A percentile compares a stretch with the other conserved stretches of the same genome.
Conservation (phyloP, 2,329 filamentous ascomycete species). For the Coniella lustricola region DNA sequence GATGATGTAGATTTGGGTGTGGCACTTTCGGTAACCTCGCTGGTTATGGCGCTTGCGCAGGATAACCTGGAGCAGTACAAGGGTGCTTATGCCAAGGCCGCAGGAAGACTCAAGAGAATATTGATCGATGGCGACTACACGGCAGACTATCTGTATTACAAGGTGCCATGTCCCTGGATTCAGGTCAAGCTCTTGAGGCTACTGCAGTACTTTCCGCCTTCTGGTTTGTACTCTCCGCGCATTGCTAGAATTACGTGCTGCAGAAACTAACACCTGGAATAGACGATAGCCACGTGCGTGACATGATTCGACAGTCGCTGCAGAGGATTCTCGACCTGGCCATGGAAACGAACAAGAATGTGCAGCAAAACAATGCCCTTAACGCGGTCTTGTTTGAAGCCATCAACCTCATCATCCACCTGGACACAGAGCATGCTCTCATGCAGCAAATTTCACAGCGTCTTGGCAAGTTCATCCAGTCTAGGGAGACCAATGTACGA, state of each 20-base stretch:
- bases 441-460: slow-evolving; percentile 94
- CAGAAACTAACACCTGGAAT: slow-evolving; percentile 20
- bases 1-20: slow-evolving; percentile 93
- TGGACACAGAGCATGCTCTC: slow-evolving; percentile 87
- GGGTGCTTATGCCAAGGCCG: slow-evolving; percentile 89
- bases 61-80: slow-evolving; percentile 93
- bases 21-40: slow-evolving; percentile 86
- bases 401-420: slow-evolving; percentile 95
- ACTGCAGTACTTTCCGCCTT: slow-evolving; percentile 92
- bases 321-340: slow-evolving; percentile 87
- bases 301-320: slow-evolving; percentile 84
- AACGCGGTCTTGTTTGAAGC: slow-evolving; percentile 97
- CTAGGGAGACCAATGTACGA: slow-evolving; percentile 91
- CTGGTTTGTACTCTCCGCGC: slow-evolving; percentile 38
- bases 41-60: slow-evolving; percentile 90
- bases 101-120: slow-evolving; percentile 80
- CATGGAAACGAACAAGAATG: slow-evolving; percentile 92
- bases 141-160: slow-evolving; percentile 94
- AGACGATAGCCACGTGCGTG: slow-evolving; percentile 89
- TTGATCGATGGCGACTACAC: slow-evolving; percentile 85
- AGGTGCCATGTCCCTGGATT: slow-evolving; percentile 98
- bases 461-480: slow-evolving; percentile 92
- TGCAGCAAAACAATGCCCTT: slow-evolving; percentile 98
- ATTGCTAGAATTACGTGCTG: not conserved
- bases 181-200: slow-evolving; percentile 90